phyloP scores from a whole-genome alignment of 306 rosid species.

The Trichosanthes truncata region DNA sequence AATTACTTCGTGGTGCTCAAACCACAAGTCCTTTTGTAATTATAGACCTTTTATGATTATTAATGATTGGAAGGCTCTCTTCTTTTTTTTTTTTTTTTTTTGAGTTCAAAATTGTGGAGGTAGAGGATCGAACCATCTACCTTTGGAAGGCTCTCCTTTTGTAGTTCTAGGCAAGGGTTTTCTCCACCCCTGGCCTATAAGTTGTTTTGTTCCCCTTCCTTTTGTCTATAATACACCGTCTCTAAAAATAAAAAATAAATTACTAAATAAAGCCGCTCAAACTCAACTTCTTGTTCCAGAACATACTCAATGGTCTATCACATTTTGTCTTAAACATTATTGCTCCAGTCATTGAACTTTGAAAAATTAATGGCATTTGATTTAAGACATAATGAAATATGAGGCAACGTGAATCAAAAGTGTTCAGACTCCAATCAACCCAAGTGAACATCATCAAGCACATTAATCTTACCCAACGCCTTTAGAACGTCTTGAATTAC shows the following conservation, averaged over 20 bases:
- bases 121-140: not conserved
- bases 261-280: not conserved
- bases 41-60: too few species aligned
- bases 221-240: not conserved
- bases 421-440: not conserved
- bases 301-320: not conserved
- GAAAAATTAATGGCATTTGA: not conserved
- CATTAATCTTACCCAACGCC: slow-evolving; percentile 78
- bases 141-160: not conserved
- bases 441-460: not conserved
- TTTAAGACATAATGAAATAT: not conserved
- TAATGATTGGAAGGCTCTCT: too few species aligned
- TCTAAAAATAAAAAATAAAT: too few species aligned
- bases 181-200: not conserved
- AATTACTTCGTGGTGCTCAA: not conserved
- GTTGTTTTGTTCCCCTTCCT: not conserved
- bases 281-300: not conserved
- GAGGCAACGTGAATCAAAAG: not conserved
- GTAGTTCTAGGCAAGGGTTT: not conserved
- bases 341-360: not conserved
- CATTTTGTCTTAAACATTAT: not conserved
- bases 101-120: too few species aligned
- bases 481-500: slow-evolving; percentile 93
- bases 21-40: not conserved
- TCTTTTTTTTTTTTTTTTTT: too few species aligned